phyloP scores from a whole-genome alignment of 108 stramenopile genomes.

The Pseudonitzschia delicatissima region DNA sequence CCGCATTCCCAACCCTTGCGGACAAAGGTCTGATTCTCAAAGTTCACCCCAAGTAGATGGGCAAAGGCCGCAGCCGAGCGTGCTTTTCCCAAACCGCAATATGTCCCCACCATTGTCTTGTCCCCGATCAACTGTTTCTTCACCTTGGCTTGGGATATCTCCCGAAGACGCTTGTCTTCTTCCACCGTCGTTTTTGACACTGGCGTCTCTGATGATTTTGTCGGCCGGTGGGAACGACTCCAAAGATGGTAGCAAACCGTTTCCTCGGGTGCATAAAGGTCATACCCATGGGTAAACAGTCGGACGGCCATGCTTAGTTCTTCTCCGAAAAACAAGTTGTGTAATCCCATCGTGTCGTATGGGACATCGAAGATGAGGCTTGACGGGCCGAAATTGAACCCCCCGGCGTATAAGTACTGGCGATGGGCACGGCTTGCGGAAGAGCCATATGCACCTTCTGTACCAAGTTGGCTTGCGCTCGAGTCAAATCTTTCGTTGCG shows the following conservation, averaged over 20 bases:
- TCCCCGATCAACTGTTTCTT: slow-evolving; percentile 24
- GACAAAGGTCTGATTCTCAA: slow-evolving; percentile 17
- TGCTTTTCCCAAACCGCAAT: slow-evolving; percentile 33
- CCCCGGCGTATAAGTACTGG: slow-evolving; percentile 81
- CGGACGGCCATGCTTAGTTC: slow-evolving; percentile 84
- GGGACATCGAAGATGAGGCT: slow-evolving; percentile 54
- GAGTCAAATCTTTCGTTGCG: neutral
- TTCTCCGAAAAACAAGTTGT: slow-evolving; percentile 87
- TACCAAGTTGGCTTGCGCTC: neutral
- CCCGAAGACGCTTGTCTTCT: neutral
- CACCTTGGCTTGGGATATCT: slow-evolving; percentile 3
- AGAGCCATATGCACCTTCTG: neutral
- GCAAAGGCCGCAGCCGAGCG: slow-evolving; percentile 47
- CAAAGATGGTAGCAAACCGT: slow-evolving; percentile 82
- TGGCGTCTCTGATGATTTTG: neutral
- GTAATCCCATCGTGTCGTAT: slow-evolving; percentile 61
- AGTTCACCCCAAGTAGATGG: slow-evolving; percentile 44
- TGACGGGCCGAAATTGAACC: slow-evolving; percentile 74
- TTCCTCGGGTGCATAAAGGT: slow-evolving; percentile 71
- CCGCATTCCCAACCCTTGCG: slow-evolving; percentile 13
- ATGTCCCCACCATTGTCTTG: slow-evolving; percentile 1
- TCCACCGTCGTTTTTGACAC: neutral
- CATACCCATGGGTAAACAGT: slow-evolving; percentile 74
- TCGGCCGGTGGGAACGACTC: slow-evolving; percentile 54
- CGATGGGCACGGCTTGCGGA: slow-evolving; percentile 36